Base-by-base conservation (phyloP, 78 protist genomes). In the Dictyostelium firmibasis region DNA sequence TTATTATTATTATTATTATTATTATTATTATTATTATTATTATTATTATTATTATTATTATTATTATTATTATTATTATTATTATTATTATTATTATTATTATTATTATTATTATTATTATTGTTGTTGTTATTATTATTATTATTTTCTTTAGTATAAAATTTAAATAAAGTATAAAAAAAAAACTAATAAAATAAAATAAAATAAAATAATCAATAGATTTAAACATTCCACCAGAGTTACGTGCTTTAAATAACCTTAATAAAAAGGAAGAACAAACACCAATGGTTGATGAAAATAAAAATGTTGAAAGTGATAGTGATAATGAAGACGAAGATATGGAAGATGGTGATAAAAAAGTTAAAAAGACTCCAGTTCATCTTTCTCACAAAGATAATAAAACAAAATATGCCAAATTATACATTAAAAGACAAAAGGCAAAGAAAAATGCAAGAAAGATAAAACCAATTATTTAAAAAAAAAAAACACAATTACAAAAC, bases 191-290 rank as follows among this genome's bases (percentile, higher is more conserved):
- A 53, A 13, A 16, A n/a, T 16, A 53, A 16, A 14, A 16, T 20
- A 18, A 57, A 57, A 23, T 0, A n/a, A 4, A n/a, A 23, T 11
- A 7, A 27, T 5, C 6, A 44, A 36, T 76, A 76, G 82, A 5
- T 38, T 76, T 76, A 76, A 76, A 76, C 38, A 76, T 76, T n/a
- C 82, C 82, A 76, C 53, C 47, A 20, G 82, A 76, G 43, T 76
- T 76, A 38, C 57, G 33, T 38, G 82, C 53, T 36, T 76, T 76
- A 76, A 76, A 76, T 76, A 76, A 76, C 31, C 25, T 25, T 16
- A 72, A 72, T 33, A 72, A n/a, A 16, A 13, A 72, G 0, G 31
- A 72, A 76, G 23, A 27, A 6, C 60, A 33, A 41, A 27, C 10
- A 38, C 60, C 53, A 36, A 36, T 44, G 44, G 69, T 47, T 41